Percentiles rank a stretch among this genome's conserved stretches.
These are phyloP conservation scores for Phytophthora cajani DNA, from an alignment of 352 stramenopile species.

Conservation along the genomic window DNA sequence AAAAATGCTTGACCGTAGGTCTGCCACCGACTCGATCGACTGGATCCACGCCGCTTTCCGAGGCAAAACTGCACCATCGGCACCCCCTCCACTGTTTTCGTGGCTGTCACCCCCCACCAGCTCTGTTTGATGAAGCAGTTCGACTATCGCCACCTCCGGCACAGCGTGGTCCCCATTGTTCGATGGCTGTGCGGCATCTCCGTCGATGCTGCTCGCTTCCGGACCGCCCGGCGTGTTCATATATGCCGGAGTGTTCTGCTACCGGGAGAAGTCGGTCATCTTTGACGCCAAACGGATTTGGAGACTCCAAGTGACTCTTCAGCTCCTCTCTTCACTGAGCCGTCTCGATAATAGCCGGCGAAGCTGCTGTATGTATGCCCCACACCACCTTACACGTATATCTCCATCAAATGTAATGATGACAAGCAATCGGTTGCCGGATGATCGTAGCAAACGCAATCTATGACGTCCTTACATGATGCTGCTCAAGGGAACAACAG, in stretches of 20 bases:
- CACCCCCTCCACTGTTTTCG: constrained; percentile 9
- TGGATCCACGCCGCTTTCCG: constrained; percentile 60
- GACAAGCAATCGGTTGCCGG: constrained; percentile 1
- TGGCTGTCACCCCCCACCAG: constrained; percentile 2
- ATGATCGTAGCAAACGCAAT: constrained; percentile 18
- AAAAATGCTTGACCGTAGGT: constrained; percentile 58
- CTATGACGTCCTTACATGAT: constrained; percentile 15
- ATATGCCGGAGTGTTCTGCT: constrained; percentile 15
- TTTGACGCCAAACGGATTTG: constrained; percentile 25
- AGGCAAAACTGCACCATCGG: neutral
- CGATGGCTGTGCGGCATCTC: neutral
- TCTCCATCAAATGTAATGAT: neutral
- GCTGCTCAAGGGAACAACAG: neutral
- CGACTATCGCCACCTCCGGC: constrained; percentile 15
- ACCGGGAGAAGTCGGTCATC: constrained; percentile 12
- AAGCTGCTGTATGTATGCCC: neutral
- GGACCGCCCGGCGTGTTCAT: constrained; percentile 17
- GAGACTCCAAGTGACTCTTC: constrained; percentile 28
- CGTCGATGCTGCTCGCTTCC: neutral
- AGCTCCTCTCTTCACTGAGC: neutral
- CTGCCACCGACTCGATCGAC: constrained; percentile 16
- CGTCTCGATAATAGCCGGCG: neutral
- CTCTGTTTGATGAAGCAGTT: constrained; percentile 47
- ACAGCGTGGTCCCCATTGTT: constrained; percentile 10
- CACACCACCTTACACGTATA: neutral